Conservation (phyloP, 176 grass and related monocot species). For the Avena eriantha region DNA sequence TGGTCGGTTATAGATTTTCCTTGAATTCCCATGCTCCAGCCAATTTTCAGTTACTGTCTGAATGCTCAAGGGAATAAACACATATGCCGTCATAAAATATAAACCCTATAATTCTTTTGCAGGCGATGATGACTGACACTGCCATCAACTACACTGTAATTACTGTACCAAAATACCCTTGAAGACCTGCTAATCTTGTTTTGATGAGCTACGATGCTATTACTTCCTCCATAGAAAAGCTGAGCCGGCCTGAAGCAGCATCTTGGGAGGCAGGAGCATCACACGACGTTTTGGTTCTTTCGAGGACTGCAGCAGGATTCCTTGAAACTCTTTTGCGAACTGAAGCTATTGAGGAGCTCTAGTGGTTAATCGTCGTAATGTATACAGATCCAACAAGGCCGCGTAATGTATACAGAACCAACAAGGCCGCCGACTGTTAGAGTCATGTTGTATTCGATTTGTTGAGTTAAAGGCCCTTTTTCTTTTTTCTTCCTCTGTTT, state of each 20-base stretch:
- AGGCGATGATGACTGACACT: conserved; percentile 54
- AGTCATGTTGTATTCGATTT: conserved; percentile 43
- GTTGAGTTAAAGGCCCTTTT: conserved; percentile 7
- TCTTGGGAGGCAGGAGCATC: conserved; percentile 14
- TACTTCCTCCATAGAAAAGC: conserved; percentile 20
- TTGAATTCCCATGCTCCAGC: neutral
- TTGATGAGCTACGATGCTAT: neutral
- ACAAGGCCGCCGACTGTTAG: conserved; percentile 21
- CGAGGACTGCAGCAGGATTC: neutral
- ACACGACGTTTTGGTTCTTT: neutral
- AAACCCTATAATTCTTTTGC: neutral
- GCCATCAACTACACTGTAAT: conserved; percentile 34
- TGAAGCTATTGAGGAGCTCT: neutral
- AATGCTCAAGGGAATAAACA: neutral
- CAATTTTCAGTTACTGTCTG: neutral
- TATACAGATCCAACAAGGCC: conserved; percentile 43
- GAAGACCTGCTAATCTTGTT: conserved; percentile 10
- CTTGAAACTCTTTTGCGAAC: conserved; percentile 16
- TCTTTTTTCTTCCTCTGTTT: conserved; percentile 7
- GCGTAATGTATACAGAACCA: conserved; percentile 42
- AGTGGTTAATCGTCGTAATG: conserved; percentile 22
- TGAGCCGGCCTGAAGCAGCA: neutral
- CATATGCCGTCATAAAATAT: neutral
- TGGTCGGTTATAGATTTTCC: neutral
- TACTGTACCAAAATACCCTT: conserved; percentile 50